A percentile compares a stretch with the other conserved stretches of the same genome.
Evolutionary conservation across 129 eudicot species (phyloP).

Genomic region (Apium graveolens): DNA sequence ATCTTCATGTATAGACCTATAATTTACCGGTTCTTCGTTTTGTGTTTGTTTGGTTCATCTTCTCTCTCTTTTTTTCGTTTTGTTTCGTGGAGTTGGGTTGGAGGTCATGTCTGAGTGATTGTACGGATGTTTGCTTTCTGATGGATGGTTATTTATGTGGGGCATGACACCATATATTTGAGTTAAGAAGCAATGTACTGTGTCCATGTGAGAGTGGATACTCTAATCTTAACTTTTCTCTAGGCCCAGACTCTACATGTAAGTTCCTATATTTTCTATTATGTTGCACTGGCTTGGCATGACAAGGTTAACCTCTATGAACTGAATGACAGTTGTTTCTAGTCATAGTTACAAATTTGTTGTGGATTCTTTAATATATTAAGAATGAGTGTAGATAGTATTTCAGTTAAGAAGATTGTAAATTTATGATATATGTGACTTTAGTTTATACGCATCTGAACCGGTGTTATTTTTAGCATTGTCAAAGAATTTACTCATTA

Average conservation of each 20-base stretch:
- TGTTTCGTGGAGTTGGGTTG: no score
- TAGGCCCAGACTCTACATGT: neutral
- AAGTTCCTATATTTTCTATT: neutral
- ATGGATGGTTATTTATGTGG: neutral
- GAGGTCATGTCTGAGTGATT: neutral
- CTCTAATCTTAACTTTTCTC: neutral
- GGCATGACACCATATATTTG: neutral
- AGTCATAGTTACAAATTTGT: neutral
- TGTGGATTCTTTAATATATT: neutral
- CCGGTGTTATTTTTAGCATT: neutral
- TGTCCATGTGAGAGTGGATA: neutral
- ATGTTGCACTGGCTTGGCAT: neutral
- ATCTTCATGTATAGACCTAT: neutral
- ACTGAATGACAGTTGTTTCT: neutral
- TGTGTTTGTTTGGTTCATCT: neutral
- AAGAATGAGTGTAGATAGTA: neutral
- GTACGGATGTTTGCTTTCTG: neutral
- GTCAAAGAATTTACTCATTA: neutral
- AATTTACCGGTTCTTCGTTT: neutral
- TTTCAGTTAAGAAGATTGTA: neutral
- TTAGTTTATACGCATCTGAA: neutral
- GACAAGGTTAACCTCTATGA: neutral
- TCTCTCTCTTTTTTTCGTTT: no score
- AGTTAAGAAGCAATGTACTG: neutral
- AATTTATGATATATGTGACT: neutral